Evolutionary conservation across 2,329 filamentous ascomycete species (phyloP).

Genomic region (Juglanconis juglandina): DNA sequence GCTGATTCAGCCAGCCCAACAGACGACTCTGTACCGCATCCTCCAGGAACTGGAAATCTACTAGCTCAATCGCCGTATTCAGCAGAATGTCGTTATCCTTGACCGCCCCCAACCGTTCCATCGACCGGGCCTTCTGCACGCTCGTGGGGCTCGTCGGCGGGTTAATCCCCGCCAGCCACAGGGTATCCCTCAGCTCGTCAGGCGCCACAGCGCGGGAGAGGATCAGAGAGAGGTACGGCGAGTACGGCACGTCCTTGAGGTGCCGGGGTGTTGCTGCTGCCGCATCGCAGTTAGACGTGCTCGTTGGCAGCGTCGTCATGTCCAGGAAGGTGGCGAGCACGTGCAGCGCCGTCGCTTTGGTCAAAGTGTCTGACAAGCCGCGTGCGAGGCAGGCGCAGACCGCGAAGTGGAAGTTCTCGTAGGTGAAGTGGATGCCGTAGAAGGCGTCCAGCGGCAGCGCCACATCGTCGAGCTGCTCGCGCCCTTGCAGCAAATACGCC

Average conservation of each 20-base stretch:
- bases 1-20: slow-evolving; percentile 56
- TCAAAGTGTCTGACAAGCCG: slow-evolving; percentile 60
- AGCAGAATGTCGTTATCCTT: slow-evolving; percentile 61
- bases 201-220: slow-evolving; percentile 52
- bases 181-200: slow-evolving; percentile 60
- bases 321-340: slow-evolving; percentile 62
- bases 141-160: slow-evolving; percentile 37
- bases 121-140: slow-evolving; percentile 36
- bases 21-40: slow-evolving; percentile 58
- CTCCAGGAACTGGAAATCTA: slow-evolving; percentile 65
- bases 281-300: slow-evolving; percentile 24
- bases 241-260: slow-evolving; percentile 34
- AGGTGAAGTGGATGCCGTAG: slow-evolving; percentile 63
- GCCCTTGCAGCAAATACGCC: slow-evolving; percentile 57
- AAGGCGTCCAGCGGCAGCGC: slow-evolving; percentile 60
- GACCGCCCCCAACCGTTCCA: slow-evolving; percentile 44
- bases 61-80: slow-evolving; percentile 59
- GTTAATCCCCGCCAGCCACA: slow-evolving; percentile 58
- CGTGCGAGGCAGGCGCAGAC: slow-evolving; percentile 62
- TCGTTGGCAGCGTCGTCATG: slow-evolving; percentile 39
- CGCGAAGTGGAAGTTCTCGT: slow-evolving; percentile 65
- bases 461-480: slow-evolving; percentile 58
- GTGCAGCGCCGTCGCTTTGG: slow-evolving; percentile 55
- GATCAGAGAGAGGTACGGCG: slow-evolving; percentile 60
- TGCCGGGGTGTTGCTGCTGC: slow-evolving; percentile 22